A percentile compares a stretch with the other conserved stretches of the same genome.
phyloP scores from a whole-genome alignment of 805 yeast genomes.

The Sungouiella blattae region DNA sequence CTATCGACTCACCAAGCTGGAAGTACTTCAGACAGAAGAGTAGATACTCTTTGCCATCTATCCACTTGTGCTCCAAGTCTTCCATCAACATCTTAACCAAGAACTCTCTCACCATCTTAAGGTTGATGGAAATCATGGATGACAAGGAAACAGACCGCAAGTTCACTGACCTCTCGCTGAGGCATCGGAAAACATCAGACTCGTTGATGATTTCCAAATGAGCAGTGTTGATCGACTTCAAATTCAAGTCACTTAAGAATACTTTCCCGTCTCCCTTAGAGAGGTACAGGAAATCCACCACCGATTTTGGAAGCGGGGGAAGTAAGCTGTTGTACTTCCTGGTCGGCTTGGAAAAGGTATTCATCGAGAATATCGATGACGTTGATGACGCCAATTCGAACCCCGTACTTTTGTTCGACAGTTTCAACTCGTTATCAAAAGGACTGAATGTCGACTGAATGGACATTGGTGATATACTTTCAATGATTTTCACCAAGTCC shows the following conservation, averaged over 20 bases:
- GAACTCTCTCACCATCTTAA: constrained; percentile 31
- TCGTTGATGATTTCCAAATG: constrained; percentile 31
- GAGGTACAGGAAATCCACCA: constrained; percentile 27
- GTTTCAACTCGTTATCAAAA: neutral
- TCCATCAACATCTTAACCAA: constrained; percentile 15
- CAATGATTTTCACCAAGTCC: constrained; percentile 22
- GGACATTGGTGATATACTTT: constrained; percentile 14
- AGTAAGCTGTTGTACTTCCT: constrained; percentile 36
- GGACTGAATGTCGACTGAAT: constrained; percentile 2
- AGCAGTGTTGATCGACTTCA: constrained; percentile 34
- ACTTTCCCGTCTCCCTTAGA: constrained; percentile 25
- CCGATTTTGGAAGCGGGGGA: constrained; percentile 29
- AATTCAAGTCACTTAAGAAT: constrained; percentile 38
- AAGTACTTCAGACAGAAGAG: constrained; percentile 6
- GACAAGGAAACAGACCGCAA: constrained; percentile 39
- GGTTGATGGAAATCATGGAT: constrained; percentile 48
- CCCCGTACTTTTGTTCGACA: neutral
- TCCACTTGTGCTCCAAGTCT: constrained; percentile 1
- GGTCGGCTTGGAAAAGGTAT: constrained; percentile 26
- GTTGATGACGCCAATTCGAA: constrained; percentile 4
- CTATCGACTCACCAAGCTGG: constrained; percentile 5
- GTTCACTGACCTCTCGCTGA: constrained; percentile 10
- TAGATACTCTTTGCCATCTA: constrained; percentile 6
- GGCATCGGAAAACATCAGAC: constrained; percentile 23
- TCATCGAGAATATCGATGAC: constrained; percentile 23